These are phyloP conservation scores for Hymenoscyphus occultus DNA, from an alignment of 2,329 filamentous ascomycete genomes.

Conservation along the genomic window DNA sequence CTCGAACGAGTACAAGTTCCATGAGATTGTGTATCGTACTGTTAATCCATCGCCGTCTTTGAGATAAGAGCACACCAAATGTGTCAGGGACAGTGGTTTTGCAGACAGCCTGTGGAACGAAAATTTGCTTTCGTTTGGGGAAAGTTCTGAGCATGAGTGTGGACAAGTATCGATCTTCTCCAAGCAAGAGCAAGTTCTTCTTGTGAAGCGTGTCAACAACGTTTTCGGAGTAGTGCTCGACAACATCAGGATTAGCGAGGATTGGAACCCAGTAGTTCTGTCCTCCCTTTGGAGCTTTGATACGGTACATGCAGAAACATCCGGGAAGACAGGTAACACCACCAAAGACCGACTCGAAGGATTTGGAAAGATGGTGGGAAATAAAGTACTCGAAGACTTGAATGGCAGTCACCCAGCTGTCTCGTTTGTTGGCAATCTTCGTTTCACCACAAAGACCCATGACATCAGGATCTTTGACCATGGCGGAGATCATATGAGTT, in stretches of 20 bases:
- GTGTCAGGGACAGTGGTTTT: constrained; percentile 95
- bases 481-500: constrained; percentile 98
- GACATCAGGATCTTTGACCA: constrained; percentile 98
- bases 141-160: constrained; percentile 99
- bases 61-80: constrained; percentile 89
- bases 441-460: constrained; percentile 99
- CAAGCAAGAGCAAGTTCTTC: constrained; percentile 89
- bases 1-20: constrained; percentile 91
- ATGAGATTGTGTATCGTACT: constrained; percentile 98
- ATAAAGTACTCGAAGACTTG: constrained; percentile 99
- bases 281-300: constrained; percentile 96
- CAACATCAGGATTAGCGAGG: constrained; percentile 94
- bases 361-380: constrained; percentile 94
- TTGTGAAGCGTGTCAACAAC: constrained; percentile 97
- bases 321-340: constrained; percentile 98
- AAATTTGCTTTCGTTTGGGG: constrained; percentile 97
- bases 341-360: constrained; percentile 97
- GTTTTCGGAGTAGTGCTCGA: constrained; percentile 99
- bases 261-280: constrained; percentile 99
- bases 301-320: constrained; percentile 99
- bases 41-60: constrained; percentile 98
- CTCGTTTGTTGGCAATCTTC: constrained; percentile 97
- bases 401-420: constrained; percentile 94
- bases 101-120: constrained; percentile 97
- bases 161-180: constrained; percentile 91